phyloP scores from a whole-genome alignment of 345 rosid genomes.

The Corymbia maculata region DNA sequence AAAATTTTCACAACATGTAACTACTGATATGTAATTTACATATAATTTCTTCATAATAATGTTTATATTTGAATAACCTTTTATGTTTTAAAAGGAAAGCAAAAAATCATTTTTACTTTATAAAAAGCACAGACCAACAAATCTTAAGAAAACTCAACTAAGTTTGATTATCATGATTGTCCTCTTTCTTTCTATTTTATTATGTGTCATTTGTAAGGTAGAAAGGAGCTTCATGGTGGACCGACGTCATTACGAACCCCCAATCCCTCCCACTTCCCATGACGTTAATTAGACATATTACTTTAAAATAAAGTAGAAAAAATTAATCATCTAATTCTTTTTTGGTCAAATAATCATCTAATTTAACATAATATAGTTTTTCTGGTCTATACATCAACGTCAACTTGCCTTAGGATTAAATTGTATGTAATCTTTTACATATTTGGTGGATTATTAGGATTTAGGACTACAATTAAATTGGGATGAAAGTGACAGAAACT shows the following conservation, averaged over 20 bases:
- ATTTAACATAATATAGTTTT: too few species aligned
- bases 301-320: too few species aligned
- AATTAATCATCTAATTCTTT: too few species aligned
- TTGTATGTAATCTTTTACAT: neutral
- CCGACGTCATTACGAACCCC: neutral
- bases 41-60: too few species aligned
- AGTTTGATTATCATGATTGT: neutral
- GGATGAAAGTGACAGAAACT: neutral
- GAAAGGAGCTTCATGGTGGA: neutral
- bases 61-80: too few species aligned
- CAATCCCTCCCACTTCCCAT: neutral
- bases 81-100: too few species aligned
- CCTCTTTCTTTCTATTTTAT: neutral
- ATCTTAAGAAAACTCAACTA: neutral
- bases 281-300: neutral
- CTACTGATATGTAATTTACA: too few species aligned
- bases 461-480: neutral
- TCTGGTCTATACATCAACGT: neutral
- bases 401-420: neutral
- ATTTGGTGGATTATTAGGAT: neutral
- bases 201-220: too few species aligned
- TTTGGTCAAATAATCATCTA: too few species aligned
- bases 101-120: too few species aligned
- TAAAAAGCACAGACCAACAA: neutral
- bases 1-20: too few species aligned